Conservation (phyloP, 805 yeast species). For the Maudiozyma pseudohumilis region DNA sequence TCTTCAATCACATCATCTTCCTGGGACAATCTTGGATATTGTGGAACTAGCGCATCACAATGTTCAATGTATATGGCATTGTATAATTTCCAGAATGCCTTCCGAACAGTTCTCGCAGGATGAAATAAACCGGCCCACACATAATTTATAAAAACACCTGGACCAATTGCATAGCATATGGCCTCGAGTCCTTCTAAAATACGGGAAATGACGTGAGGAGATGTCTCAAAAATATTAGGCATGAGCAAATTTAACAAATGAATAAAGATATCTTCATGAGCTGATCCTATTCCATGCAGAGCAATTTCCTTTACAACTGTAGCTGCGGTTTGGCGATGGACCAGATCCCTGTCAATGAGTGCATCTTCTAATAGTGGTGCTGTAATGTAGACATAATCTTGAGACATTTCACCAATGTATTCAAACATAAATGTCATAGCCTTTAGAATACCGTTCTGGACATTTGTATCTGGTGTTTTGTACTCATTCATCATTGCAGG, state of each 20-base stretch:
- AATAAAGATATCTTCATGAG: slow-evolving; percentile 71
- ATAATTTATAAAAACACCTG: slow-evolving; percentile 65
- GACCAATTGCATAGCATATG: slow-evolving; percentile 61
- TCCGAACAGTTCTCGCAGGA: slow-evolving; percentile 81
- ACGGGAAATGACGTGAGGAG: slow-evolving; percentile 87
- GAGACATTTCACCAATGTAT: slow-evolving; percentile 71
- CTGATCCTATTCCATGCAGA: slow-evolving; percentile 62
- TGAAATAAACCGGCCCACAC: slow-evolving; percentile 85
- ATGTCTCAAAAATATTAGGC: slow-evolving; percentile 88
- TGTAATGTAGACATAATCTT: slow-evolving; percentile 73
- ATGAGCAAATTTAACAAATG: slow-evolving; percentile 72
- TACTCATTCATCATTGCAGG: slow-evolving; percentile 96
- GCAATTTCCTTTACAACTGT: slow-evolving; percentile 78
- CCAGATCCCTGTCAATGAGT: slow-evolving; percentile 77
- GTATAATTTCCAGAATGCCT: slow-evolving; percentile 76
- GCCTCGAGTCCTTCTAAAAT: slow-evolving; percentile 74
- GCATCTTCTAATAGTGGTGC: slow-evolving; percentile 83
- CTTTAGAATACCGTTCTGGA: slow-evolving; percentile 90
- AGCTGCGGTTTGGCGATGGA: slow-evolving; percentile 93
- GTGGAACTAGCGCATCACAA: slow-evolving; percentile 70
- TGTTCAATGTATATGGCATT: slow-evolving; percentile 67
- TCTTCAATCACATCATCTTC: slow-evolving; percentile 35
- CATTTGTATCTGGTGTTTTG: slow-evolving; percentile 81
- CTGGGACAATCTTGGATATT: slow-evolving; percentile 52
- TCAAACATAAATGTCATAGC: slow-evolving; percentile 88